A percentile compares a stretch with the other conserved stretches of the same genome.
phyloP scores from a whole-genome alignment of 2,329 filamentous ascomycete species.

The Penicillium sp. region DNA sequence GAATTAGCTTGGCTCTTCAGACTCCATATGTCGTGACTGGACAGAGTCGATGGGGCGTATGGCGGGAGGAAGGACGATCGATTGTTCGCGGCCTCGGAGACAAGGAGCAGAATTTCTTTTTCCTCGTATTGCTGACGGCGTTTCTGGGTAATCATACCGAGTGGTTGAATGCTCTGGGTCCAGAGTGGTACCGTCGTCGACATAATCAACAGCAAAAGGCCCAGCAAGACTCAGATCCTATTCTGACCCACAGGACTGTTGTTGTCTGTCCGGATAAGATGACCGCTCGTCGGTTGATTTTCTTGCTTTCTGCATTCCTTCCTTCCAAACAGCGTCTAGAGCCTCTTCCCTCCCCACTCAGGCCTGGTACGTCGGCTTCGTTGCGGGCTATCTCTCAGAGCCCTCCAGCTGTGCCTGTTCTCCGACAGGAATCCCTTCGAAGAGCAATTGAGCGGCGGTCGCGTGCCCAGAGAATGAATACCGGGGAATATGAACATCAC shows the following conservation, averaged over 20 bases:
- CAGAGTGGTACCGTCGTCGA: slow-evolving; percentile 54
- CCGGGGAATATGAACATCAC: slow-evolving; percentile 29
- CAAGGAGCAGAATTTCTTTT: slow-evolving; percentile 59
- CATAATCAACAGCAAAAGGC: slow-evolving; percentile 52
- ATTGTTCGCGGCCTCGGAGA: slow-evolving; percentile 55
- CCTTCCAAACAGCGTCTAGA: slow-evolving; percentile 48
- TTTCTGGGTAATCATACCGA: slow-evolving; percentile 61
- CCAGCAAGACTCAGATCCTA: slow-evolving; percentile 46
- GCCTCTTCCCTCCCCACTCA: slow-evolving; percentile 37
- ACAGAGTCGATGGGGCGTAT: slow-evolving; percentile 59
- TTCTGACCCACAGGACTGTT: slow-evolving; percentile 54
- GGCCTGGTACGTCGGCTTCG: slow-evolving; percentile 45
- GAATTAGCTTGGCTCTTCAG: slow-evolving; percentile 55
- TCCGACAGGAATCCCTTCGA: slow-evolving; percentile 54
- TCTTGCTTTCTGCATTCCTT: slow-evolving; percentile 57
- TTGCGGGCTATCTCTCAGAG: slow-evolving; percentile 53
- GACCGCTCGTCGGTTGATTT: slow-evolving; percentile 57
- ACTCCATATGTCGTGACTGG: slow-evolving; percentile 58
- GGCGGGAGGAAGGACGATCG: slow-evolving; percentile 60
- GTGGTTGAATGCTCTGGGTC: slow-evolving; percentile 56
- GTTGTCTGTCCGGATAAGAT: slow-evolving; percentile 59
- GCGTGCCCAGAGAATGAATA: slow-evolving; percentile 45
- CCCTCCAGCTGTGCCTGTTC: slow-evolving; percentile 49
- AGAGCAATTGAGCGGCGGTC: slow-evolving; percentile 54
- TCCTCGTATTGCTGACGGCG: slow-evolving; percentile 58